Conservation (phyloP, 768 basidiomycete genomes). For the Lenzites betulinus region DNA sequence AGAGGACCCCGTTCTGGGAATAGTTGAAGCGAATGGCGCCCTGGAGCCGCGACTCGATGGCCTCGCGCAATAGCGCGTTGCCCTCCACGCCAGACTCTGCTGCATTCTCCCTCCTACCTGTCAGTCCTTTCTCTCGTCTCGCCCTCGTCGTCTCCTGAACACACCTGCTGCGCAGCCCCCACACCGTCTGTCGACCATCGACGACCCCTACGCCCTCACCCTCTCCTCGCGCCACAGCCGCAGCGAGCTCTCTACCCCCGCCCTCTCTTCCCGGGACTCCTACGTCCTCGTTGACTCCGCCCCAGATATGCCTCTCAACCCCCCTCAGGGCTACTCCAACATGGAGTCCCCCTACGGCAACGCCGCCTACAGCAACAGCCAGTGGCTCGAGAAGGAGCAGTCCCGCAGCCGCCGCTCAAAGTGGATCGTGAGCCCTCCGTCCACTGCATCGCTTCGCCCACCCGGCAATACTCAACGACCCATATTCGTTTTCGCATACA, state of each 20-base stretch:
- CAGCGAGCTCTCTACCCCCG: conserved; percentile 8
- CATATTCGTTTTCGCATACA: no score
- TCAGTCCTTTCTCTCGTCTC: conserved; percentile 8
- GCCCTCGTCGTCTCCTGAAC: background rate
- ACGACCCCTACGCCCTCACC: conserved; percentile 40
- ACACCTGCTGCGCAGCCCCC: conserved; percentile 35
- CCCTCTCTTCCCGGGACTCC: conserved; percentile 21
- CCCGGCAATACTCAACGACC: no score
- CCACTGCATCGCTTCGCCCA: no score
- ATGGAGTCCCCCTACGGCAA: conserved; percentile 31
- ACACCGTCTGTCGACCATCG: conserved; percentile 35
- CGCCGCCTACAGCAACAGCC: conserved; percentile 34
- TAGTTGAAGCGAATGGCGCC: conserved; percentile 15
- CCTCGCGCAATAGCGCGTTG: background rate
- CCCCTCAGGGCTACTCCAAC: conserved; percentile 34
- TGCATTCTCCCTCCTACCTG: conserved; percentile 1
- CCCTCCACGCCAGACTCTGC: background rate
- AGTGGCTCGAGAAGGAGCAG: conserved; percentile 44
- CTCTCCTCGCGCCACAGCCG: conserved; percentile 26
- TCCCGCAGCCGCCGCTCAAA: conserved; percentile 41
- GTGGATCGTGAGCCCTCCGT: conserved; percentile 50
- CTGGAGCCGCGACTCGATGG: conserved; percentile 7
- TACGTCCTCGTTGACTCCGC: conserved; percentile 25
- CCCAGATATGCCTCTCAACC: conserved; percentile 25
- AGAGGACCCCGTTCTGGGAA: conserved; percentile 1